Conservation (phyloP, 176 grass and related monocot species). For the Bothriochloa decipiens region DNA sequence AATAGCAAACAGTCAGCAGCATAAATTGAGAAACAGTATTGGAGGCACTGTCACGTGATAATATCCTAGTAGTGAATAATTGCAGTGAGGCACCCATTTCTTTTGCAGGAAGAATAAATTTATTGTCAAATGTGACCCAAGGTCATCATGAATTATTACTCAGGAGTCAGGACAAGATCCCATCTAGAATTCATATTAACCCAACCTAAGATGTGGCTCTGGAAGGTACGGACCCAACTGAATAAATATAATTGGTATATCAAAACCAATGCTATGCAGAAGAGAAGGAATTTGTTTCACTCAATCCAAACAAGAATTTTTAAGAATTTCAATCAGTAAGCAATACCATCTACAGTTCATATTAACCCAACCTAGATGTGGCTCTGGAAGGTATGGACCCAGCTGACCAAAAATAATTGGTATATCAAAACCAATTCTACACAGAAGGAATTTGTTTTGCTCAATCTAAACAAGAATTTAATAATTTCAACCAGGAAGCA, state of each 20-base stretch:
- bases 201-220: not conserved
- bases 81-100: not conserved
- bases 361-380: not conserved
- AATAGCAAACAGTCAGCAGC: not conserved
- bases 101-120: constrained; percentile 4
- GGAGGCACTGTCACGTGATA: not conserved
- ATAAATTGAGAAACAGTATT: not conserved
- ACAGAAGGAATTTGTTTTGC: not conserved
- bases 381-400: not conserved
- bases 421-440: not conserved
- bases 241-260: not conserved
- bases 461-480: not conserved
- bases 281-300: not conserved
- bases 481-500: not conserved
- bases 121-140: not conserved
- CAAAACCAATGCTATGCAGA: not conserved
- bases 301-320: not conserved
- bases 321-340: constrained; percentile 2
- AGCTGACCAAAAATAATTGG: not conserved
- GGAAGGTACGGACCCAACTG: not conserved
- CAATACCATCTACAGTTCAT: not conserved
- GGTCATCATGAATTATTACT: not conserved
- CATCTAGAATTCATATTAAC: not conserved
- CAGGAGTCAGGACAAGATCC: not conserved
- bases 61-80: not conserved